Evolutionary conservation across 257 asterid species (phyloP).

Genomic region (Thymus mandschuricus): DNA sequence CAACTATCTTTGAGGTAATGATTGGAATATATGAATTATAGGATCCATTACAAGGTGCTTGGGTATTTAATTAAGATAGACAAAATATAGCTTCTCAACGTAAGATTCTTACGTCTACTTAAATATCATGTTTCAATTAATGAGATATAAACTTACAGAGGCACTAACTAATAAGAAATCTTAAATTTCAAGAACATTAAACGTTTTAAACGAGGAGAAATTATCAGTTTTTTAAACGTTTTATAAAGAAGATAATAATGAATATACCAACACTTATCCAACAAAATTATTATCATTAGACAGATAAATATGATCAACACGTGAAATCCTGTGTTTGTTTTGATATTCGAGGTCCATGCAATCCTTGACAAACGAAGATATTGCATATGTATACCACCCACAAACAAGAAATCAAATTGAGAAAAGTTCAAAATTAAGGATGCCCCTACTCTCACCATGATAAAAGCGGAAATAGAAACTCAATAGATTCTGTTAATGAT

Average conservation of each 20-base stretch:
- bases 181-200: not conserved
- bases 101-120: not conserved
- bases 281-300: too few relatives aligned
- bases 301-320: not conserved
- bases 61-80: not conserved
- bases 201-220: not conserved
- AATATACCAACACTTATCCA: not conserved
- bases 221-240: not conserved
- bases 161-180: not conserved
- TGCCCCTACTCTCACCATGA: not conserved
- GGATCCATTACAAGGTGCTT: not conserved
- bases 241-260: not conserved
- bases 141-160: not conserved
- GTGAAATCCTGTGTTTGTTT: slow-evolving; percentile 1
- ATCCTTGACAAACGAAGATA: slow-evolving; percentile 4
- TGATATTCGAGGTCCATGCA: not conserved
- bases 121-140: not conserved
- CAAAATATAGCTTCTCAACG: not conserved
- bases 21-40: not conserved
- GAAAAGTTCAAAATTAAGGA: not conserved
- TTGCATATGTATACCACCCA: not conserved
- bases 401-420: not conserved
- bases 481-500: slow-evolving; percentile 1
- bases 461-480: not conserved
- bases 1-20: not conserved